Conservation (phyloP, 163 green algal species). For the Volvox carteri region DNA sequence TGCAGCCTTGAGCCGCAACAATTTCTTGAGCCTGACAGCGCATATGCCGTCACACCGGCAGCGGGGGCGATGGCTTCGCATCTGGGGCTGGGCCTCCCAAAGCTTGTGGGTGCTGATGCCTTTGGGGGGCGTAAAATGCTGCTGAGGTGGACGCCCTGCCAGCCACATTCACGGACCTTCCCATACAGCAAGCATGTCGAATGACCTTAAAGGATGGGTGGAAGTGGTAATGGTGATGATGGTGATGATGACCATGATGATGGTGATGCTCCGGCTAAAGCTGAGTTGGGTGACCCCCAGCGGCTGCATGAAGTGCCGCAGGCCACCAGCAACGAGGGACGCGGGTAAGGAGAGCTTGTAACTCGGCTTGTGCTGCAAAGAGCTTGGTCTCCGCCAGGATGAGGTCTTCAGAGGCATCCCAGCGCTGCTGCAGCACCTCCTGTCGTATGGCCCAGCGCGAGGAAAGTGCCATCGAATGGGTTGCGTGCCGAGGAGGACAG, state of each 20-base stretch:
- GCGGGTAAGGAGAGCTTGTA: neutral
- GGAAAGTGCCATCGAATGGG: neutral
- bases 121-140: neutral
- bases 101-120: neutral
- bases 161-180: neutral
- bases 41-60: no score
- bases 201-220: neutral
- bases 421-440: slow-evolving; percentile 51
- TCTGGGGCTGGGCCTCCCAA: neutral
- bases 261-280: neutral
- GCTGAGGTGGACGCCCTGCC: neutral
- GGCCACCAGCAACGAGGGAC: slow-evolving; percentile 36
- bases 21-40: no score
- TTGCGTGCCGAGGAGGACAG: no score
- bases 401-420: slow-evolving; percentile 34
- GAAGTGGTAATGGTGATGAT: neutral
- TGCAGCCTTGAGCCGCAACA: no score
- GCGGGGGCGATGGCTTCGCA: no score
- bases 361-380: neutral
- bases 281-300: neutral
- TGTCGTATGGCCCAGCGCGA: neutral
- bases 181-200: neutral
- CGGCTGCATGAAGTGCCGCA: neutral
- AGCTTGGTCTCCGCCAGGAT: slow-evolving; percentile 31
- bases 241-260: neutral